Percentiles rank a stretch among this genome's conserved stretches.
Conservation (phyloP, 345 rosid species). For the Hypericum perforatum region DNA sequence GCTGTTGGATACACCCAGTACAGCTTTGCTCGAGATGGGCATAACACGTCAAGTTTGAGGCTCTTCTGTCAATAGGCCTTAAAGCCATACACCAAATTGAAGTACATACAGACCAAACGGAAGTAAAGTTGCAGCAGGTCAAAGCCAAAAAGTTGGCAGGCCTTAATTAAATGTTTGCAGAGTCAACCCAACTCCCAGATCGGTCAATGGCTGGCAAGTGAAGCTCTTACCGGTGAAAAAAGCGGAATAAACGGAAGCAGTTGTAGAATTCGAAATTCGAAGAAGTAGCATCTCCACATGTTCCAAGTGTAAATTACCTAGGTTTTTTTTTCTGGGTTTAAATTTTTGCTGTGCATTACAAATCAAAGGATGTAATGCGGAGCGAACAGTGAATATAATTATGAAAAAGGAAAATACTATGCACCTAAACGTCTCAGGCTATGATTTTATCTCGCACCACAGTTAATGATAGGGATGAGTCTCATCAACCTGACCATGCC, state of each 20-base stretch:
- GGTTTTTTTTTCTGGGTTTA: constrained; percentile 8
- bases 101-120: constrained; percentile 27
- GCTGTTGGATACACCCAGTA: constrained; percentile 20
- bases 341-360: constrained; percentile 10
- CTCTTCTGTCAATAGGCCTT: constrained; percentile 9
- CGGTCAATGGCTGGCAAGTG: no score
- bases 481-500: no score
- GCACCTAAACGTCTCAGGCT: not conserved
- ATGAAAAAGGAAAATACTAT: constrained; percentile 11
- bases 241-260: not conserved
- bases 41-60: constrained; percentile 2
- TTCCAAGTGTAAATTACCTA: constrained; percentile 21
- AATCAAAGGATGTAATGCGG: constrained; percentile 9
- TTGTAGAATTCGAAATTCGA: constrained; percentile 8
- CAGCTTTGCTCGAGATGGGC: constrained; percentile 13
- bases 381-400: constrained; percentile 11
- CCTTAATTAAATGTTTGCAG: constrained; percentile 4
- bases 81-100: constrained; percentile 4
- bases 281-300: constrained; percentile 11
- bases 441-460: no score
- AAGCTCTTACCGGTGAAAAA: no score
- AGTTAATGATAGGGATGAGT: no score
- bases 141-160: constrained; percentile 53
- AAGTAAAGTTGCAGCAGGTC: constrained; percentile 26
- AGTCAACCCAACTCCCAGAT: no score